These are phyloP conservation scores for Coemansia interrupta DNA, from an alignment of 192 early-diverging fungal genomes.

Conservation along the genomic window DNA sequence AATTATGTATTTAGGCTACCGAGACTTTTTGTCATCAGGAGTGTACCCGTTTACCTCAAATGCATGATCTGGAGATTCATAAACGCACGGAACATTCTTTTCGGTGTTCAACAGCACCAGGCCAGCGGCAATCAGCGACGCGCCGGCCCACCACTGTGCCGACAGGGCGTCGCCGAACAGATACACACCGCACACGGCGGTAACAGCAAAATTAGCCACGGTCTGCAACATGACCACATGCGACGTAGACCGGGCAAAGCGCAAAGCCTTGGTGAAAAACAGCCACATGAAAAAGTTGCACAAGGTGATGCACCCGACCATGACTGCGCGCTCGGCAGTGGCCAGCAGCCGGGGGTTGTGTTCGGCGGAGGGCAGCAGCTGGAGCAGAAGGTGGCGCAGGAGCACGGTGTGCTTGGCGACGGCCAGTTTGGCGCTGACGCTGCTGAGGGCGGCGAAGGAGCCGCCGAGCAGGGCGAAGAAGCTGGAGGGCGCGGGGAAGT, in stretches of 20 bases:
- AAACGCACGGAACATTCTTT: slow-evolving; percentile 9
- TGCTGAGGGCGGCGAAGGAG: slow-evolving; percentile 69
- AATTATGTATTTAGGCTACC: neutral
- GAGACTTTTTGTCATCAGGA: slow-evolving; percentile 2
- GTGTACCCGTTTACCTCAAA: slow-evolving; percentile 6
- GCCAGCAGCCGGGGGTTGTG: slow-evolving; percentile 9
- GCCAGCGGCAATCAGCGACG: slow-evolving; percentile 60
- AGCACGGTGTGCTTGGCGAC: slow-evolving; percentile 33
- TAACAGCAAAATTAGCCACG: slow-evolving; percentile 70
- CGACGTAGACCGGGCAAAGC: slow-evolving; percentile 66
- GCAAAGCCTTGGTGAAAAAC: slow-evolving; percentile 79
- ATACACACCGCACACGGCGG: slow-evolving; percentile 66
- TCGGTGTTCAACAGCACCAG: slow-evolving; percentile 32
- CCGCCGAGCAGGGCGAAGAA: slow-evolving; percentile 59
- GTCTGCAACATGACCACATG: slow-evolving; percentile 78
- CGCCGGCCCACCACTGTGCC: slow-evolving; percentile 83
- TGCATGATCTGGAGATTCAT: slow-evolving; percentile 12
- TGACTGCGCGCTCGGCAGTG: slow-evolving; percentile 37
- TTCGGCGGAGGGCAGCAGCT: slow-evolving; percentile 21
- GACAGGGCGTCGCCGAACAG: slow-evolving; percentile 72
- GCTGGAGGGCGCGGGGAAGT: slow-evolving; percentile 24
- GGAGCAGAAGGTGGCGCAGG: slow-evolving; percentile 10
- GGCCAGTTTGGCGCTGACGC: slow-evolving; percentile 78
- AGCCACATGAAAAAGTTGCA: slow-evolving; percentile 88
- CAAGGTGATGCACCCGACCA: slow-evolving; percentile 60